Evolutionary conservation across 2,329 filamentous ascomycete species (phyloP).

Genomic region (Colletotrichum coccodes): DNA sequence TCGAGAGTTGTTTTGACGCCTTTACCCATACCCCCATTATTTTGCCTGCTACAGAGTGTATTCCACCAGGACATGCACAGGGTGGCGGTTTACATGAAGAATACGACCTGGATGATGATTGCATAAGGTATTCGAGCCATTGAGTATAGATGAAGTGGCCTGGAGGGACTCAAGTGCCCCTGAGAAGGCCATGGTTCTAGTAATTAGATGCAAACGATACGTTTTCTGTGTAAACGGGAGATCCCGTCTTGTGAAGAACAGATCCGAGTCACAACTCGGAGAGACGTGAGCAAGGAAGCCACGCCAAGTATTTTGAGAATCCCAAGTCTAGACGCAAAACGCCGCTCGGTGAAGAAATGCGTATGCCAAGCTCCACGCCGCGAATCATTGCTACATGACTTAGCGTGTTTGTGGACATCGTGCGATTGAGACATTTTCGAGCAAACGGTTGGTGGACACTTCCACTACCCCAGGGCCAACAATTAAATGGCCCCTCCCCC

Average conservation of each 20-base stretch:
- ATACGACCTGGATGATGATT: conserved; percentile 33
- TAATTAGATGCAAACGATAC: conserved; percentile 31
- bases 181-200: neutral
- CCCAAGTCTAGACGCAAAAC: neutral
- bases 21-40: conserved; percentile 32
- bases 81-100: conserved; percentile 33
- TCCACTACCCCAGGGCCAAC: neutral
- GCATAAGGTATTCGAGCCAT: conserved; percentile 24
- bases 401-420: conserved; percentile 25
- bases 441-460: conserved; percentile 12
- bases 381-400: conserved; percentile 9
- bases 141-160: conserved; percentile 18
- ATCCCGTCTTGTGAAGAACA: neutral
- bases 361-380: neutral
- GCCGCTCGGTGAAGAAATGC: neutral
- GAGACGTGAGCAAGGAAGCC: neutral
- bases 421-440: conserved; percentile 29
- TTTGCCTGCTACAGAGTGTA: conserved; percentile 16
- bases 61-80: conserved; percentile 23
- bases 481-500: conserved; percentile 6
- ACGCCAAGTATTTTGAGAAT: neutral
- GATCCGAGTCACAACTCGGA: too few species aligned
- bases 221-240: neutral
- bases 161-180: conserved; percentile 8
- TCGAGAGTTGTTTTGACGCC: conserved; percentile 20